Percentiles rank a stretch among this genome's conserved stretches.
These are phyloP conservation scores for Medicago truncatula DNA, from an alignment of 306 rosid genomes.

Conservation along the genomic window MtrunA17r5.0-ANR NC_053042.1:46765001-46765500, in stretches of 20 bases:
- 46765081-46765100: neutral
- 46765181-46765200: neutral
- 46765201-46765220: neutral
- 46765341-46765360: neutral
- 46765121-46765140: too few relatives aligned
- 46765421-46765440: neutral
- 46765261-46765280: neutral
- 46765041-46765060: neutral
- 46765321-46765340: neutral
- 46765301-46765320: neutral
- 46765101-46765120: neutral
- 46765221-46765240: neutral
- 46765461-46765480: neutral
- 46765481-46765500: neutral
- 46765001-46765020: neutral
- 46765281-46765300: neutral
- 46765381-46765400: neutral
- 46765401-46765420: slow-evolving; percentile 2
- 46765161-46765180: neutral
- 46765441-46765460: neutral
- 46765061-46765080: neutral
- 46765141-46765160: neutral
- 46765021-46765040: neutral
- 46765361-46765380: neutral
- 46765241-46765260: neutral